Evolutionary conservation across 495 filamentous ascomycete species (phyloP).

Genomic region (Neurospora sp.): DNA sequence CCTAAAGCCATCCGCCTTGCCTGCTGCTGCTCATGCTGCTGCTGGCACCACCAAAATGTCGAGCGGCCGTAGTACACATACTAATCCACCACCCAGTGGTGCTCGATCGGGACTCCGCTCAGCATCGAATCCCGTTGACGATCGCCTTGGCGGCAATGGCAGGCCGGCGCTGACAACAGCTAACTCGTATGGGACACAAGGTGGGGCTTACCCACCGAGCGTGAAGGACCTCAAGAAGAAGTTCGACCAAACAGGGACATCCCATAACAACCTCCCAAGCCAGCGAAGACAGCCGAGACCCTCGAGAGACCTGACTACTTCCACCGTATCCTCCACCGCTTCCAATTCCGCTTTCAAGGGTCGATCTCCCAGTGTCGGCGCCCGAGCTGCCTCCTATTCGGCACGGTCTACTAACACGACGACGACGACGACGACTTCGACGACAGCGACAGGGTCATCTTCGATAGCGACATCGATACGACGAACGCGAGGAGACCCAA

Average conservation of each 20-base stretch:
- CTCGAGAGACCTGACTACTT: background rate
- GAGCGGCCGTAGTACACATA: slow-evolving; percentile 13
- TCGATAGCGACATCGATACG: background rate
- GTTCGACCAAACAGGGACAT: slow-evolving; percentile 33
- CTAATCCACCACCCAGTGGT: slow-evolving; percentile 4
- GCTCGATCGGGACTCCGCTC: slow-evolving; percentile 31
- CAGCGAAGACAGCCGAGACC: background rate
- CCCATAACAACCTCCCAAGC: background rate
- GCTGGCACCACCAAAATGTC: slow-evolving; percentile 27
- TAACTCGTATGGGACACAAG: slow-evolving; percentile 9
- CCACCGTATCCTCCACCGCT: background rate
- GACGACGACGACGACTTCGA: slow-evolving; percentile 17
- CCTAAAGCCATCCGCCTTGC: background rate
- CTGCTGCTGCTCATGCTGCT: slow-evolving; percentile 16
- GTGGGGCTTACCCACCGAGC: slow-evolving; percentile 30
- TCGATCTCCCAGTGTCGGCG: slow-evolving; percentile 15
- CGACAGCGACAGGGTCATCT: background rate
- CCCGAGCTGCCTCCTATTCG: slow-evolving; percentile 24
- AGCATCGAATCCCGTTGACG: slow-evolving; percentile 40
- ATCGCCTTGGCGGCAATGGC: slow-evolving; percentile 16
- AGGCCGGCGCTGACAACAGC: slow-evolving; percentile 21
- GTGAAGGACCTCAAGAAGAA: slow-evolving; percentile 47
- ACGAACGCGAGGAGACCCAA: background rate
- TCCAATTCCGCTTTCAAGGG: slow-evolving; percentile 23
- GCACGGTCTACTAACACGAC: slow-evolving; percentile 24